These are phyloP conservation scores for Alloteropsis semialata DNA, from an alignment of 176 grass and related monocot species.

Conservation along the genomic window DNA sequence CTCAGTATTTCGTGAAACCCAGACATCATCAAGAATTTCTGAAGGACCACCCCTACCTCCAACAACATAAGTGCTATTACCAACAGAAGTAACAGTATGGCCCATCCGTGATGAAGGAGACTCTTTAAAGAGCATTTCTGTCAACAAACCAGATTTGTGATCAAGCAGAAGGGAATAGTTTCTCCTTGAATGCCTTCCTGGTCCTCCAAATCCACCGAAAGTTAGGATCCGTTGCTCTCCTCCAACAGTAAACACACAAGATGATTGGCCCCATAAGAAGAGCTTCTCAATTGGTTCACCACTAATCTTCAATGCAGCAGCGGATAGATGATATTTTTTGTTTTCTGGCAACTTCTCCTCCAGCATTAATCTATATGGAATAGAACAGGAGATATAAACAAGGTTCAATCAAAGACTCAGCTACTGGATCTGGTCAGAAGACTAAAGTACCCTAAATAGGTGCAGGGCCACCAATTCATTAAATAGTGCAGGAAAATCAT, in stretches of 20 bases:
- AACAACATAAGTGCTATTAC: slow-evolving; percentile 64
- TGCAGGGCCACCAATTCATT: background rate
- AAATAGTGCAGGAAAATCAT: background rate
- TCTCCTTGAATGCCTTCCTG: slow-evolving; percentile 79
- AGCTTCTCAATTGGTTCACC: slow-evolving; percentile 85
- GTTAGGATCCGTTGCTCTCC: slow-evolving; percentile 49
- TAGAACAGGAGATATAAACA: background rate
- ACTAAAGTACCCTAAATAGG: background rate
- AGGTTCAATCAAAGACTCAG: background rate
- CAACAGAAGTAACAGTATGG: slow-evolving; percentile 61
- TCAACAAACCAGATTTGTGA: slow-evolving; percentile 53
- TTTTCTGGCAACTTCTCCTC: slow-evolving; percentile 35
- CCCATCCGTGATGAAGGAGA: slow-evolving; percentile 80
- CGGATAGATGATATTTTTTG: slow-evolving; percentile 38
- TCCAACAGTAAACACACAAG: slow-evolving; percentile 43
- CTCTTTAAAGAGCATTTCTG: slow-evolving; percentile 43
- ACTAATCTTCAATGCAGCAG: slow-evolving; percentile 47
- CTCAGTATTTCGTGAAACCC: slow-evolving; percentile 53
- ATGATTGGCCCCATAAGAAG: slow-evolving; percentile 91
- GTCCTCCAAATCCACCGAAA: slow-evolving; percentile 96
- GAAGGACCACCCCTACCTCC: slow-evolving; percentile 85
- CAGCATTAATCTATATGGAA: slow-evolving; percentile 53
- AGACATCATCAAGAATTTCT: slow-evolving; percentile 87
- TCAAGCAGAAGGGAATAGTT: slow-evolving; percentile 66
- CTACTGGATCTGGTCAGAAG: slow-evolving; percentile 22